Conservation (phyloP, 768 basidiomycete species). For the Rhodotorula kratochvilovae region DNA sequence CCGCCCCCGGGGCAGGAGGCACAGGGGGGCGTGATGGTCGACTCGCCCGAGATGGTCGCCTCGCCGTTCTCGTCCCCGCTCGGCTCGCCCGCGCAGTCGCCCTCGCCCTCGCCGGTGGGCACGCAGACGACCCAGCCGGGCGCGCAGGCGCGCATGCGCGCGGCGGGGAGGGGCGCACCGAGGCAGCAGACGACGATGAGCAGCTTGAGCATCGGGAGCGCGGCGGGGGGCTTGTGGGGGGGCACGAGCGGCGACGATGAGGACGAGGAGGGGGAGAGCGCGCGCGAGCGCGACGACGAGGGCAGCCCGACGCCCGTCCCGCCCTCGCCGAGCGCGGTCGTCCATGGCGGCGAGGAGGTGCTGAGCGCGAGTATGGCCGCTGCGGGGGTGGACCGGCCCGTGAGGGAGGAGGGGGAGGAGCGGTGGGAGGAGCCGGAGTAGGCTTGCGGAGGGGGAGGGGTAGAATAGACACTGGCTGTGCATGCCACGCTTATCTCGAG, state of each 20-base stretch:
- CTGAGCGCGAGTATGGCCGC: not conserved
- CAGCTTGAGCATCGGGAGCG: conserved; percentile 4
- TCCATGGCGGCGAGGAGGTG: not conserved
- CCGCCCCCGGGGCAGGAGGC: not conserved
- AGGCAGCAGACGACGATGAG: conserved; percentile 20
- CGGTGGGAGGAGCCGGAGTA: conserved; percentile 19
- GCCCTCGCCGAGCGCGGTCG: not conserved
- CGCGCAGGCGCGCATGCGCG: not conserved
- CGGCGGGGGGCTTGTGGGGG: not conserved
- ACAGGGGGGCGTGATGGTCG: not conserved
- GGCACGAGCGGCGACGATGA: not conserved
- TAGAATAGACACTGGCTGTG: not conserved
- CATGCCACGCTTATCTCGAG: too few species aligned
- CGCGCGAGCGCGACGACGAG: not conserved
- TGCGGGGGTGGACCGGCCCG: not conserved
- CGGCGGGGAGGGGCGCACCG: not conserved
- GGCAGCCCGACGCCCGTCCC: not conserved
- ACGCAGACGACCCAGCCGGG: not conserved
- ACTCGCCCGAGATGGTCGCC: conserved; percentile 19
- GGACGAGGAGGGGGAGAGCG: not conserved
- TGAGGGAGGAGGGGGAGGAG: not conserved
- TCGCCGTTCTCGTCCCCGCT: conserved; percentile 2
- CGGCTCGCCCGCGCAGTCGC: not conserved
- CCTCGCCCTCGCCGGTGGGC: not conserved
- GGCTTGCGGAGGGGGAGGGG: too few species aligned